Base-by-base conservation (phyloP, 305 asterid species). In the Fraxinus paxiana region DNA sequence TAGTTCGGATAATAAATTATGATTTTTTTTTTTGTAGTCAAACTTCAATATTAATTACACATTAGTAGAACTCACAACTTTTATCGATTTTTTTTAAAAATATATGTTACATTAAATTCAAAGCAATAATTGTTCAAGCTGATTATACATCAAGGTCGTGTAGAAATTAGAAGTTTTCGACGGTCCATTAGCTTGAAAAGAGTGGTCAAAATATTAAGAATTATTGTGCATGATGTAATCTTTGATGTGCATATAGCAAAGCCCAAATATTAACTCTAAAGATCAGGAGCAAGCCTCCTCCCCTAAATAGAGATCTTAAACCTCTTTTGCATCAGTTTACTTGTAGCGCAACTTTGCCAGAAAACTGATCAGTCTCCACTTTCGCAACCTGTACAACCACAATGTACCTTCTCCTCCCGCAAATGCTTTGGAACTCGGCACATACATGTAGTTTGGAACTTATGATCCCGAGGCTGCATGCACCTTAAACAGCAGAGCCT, bases 351-450 rank as follows among this genome's bases (percentile, higher is more conserved):
- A 30, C 10, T 35, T 30, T 35, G 54, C 67, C 13, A 13, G 33
- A 48, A 75, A 26, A 30, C 8, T 17, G 76, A 61, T 93, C 86
- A 94, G 86, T 94, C 98, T 4, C 97, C 96, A 34, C 97, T 94
- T 4, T 97, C 96, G 67, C 97, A 94, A 31, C 97, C 98, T 56
- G 84, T 81, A 51, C 98, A 94, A 73, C 98, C 98, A 28, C 98
- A 94, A 80, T 94, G 97, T 74, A 90, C 97, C 88, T 94, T 88
- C 91, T 94, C 98, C 89, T 93, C 97, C 37, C 95, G 88, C 70
- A 94, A 81, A 81, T 94, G 97, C 89, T 89, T 90, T n/a, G 98
- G 98, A 30, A 94, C 98, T 37, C 97, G 92, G 84, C 97, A 92
- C 97, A 22, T 28, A 3, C 98, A 94, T 0, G 97, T 94, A 0